Base-by-base conservation (phyloP, 305 asterid species). In the Rubia peregrina region DNA sequence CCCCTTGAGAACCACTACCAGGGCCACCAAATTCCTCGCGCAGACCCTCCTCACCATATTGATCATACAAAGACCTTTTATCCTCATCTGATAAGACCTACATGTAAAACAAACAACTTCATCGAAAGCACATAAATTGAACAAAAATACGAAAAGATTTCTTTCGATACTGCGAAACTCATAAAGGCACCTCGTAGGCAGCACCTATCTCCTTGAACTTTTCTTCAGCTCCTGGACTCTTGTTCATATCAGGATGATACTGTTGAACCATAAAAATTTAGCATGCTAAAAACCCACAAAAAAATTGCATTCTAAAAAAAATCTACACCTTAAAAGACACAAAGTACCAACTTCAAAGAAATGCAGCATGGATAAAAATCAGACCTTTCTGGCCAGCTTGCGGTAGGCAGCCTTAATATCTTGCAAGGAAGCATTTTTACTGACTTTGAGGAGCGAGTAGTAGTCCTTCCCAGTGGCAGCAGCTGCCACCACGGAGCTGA, bases 221-320 rank as follows among this genome's bases (percentile, higher is more conserved):
- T 49, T 90, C 98, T 85, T 93, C 97, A 74, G 98, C 80, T 55
- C 95, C 96, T 61, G 88, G 86, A 49, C 68, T 82, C 80, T 88
- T 89, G 84, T 89, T 89, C 96, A 86, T 84, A 82, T 93, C 98
- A 73, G 97, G 98, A 83, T 93, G 98, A 83, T 86, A 93, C 98
- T 93, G 86, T 82, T 79, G 61, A 13, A 33, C 59, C 75, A 75
- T 62, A 6, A 38, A 76, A 21, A 71, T 10, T 59, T 1, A 48
- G 70, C 17, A 57, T 62, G 65, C 10, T 72, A 12, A 73, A 71
- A 38, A 42, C 8, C 11, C 26, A 69, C 12, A 7, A 9, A 0
- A 1, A 1, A 21, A 14, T 67, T 44, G 5, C 57, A 66, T 9
- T 26, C 44, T 14, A 38, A 43, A 36, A 1, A 1, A 56, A 56